phyloP scores from a whole-genome alignment of 805 yeast species.

The Geotrichum ghanense region DNA sequence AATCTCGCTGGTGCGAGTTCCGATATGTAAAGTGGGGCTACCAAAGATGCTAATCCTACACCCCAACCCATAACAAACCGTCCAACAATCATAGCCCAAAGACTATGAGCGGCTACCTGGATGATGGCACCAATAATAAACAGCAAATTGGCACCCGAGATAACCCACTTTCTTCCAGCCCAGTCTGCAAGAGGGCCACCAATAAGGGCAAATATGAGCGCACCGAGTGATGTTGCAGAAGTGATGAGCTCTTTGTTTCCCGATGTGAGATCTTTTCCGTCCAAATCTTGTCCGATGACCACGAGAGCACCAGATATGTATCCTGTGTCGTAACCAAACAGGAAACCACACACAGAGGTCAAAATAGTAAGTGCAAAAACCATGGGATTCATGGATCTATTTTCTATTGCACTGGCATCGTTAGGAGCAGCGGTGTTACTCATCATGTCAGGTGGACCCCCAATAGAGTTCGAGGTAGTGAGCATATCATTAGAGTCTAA shows the following conservation, averaged over 20 bases:
- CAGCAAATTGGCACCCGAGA: constrained; percentile 70
- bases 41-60: constrained; percentile 87
- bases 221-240: constrained; percentile 91
- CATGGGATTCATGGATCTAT: constrained; percentile 32
- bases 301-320: constrained; percentile 91
- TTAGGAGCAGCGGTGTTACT: no score
- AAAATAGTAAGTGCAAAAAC: constrained; percentile 55
- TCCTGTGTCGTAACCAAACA: constrained; percentile 94
- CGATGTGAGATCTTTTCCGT: constrained; percentile 39
- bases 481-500: no score
- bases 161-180: constrained; percentile 74
- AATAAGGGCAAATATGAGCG: constrained; percentile 61
- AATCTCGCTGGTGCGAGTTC: constrained; percentile 89
- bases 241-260: constrained; percentile 88
- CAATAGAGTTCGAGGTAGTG: no score
- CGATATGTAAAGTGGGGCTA: constrained; percentile 86
- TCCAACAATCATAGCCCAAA: constrained; percentile 89
- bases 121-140: constrained; percentile 77
- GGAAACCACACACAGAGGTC: constrained; percentile 73
- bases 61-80: constrained; percentile 93
- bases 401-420: constrained; percentile 18
- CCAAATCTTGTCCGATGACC: constrained; percentile 66
- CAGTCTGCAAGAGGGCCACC: constrained; percentile 80
- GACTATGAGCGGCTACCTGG: constrained; percentile 69
- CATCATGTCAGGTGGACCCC: no score